Conservation (phyloP, 352 stramenopile species). For the Phytopythium litorale region DNA sequence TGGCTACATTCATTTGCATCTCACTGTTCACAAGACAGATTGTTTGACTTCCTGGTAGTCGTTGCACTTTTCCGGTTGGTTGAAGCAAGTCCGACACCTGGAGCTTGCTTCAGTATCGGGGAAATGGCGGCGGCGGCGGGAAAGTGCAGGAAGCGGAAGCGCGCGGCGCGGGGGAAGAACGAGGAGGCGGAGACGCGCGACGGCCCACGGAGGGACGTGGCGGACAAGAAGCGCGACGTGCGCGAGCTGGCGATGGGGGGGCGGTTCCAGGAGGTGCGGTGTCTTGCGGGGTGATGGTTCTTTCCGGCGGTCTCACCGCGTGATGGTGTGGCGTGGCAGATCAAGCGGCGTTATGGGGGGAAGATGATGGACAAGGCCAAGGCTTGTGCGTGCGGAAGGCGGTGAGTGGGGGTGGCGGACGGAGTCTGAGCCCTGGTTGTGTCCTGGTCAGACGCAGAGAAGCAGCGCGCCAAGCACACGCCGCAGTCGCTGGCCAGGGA, state of each 20-base stretch:
- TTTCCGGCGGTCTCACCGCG: not conserved
- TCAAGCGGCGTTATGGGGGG: conserved; percentile 54
- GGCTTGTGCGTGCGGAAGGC: conserved; percentile 27
- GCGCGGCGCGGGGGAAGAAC: not conserved
- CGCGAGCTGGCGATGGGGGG: conserved; percentile 51
- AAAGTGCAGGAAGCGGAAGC: conserved; percentile 23
- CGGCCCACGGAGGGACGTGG: conserved; percentile 20
- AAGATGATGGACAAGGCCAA: conserved; percentile 72
- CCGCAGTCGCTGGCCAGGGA: conserved; percentile 59
- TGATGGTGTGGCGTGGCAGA: conserved; percentile 24
- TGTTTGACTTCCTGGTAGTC: conserved; percentile 10
- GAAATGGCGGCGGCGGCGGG: conserved; percentile 4
- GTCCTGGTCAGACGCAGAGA: conserved; percentile 38
- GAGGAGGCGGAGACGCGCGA: not conserved
- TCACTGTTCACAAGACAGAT: too few relatives aligned
- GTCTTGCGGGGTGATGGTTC: not conserved
- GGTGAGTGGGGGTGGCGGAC: not conserved
- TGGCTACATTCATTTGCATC: too few relatives aligned
- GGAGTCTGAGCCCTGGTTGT: not conserved
- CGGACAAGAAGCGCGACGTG: conserved; percentile 75
- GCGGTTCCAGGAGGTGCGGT: conserved; percentile 46
- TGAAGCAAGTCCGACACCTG: not conserved
- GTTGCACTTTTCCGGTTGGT: conserved; percentile 7
- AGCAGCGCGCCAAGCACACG: conserved; percentile 43
- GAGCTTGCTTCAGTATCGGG: not conserved